Conservation (phyloP, 805 yeast species). For the Candida railenensis region DNA sequence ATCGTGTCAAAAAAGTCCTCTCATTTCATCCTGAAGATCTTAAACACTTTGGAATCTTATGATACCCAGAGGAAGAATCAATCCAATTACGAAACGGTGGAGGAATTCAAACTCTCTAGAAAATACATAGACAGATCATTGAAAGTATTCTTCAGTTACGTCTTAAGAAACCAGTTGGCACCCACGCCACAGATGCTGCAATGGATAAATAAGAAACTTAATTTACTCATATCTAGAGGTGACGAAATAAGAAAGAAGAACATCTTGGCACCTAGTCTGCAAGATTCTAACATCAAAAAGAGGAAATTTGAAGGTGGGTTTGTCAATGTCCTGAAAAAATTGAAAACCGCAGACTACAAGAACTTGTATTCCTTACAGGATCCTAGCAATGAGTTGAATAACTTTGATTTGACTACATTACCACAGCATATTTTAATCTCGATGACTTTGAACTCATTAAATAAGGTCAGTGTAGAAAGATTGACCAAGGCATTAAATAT, state of each 20-base stretch:
- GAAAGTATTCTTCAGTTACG: slow-evolving; percentile 42
- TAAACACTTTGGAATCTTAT: slow-evolving; percentile 58
- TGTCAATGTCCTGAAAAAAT: slow-evolving; percentile 26
- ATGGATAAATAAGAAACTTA: slow-evolving; percentile 26
- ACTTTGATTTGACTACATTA: slow-evolving; percentile 68
- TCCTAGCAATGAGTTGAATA: slow-evolving; percentile 56
- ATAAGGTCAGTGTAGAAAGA: slow-evolving; percentile 48
- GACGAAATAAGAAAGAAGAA: slow-evolving; percentile 42
- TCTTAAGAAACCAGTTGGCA: slow-evolving; percentile 31
- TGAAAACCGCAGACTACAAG: slow-evolving; percentile 46
- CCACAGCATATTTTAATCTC: slow-evolving; percentile 62
- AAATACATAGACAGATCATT: slow-evolving; percentile 65
- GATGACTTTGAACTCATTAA: slow-evolving; percentile 67
- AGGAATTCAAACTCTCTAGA: slow-evolving; percentile 52
- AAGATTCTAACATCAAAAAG: slow-evolving; percentile 32
- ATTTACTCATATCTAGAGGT: slow-evolving; percentile 32
- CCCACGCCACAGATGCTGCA: slow-evolving; percentile 30
- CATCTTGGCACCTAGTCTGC: slow-evolving; percentile 24
- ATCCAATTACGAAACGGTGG: slow-evolving; percentile 45
- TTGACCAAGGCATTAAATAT: slow-evolving; percentile 69
- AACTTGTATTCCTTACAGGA: slow-evolving; percentile 68
- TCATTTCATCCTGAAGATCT: slow-evolving; percentile 53
- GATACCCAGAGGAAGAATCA: slow-evolving; percentile 57
- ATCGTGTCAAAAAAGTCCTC: slow-evolving; percentile 64
- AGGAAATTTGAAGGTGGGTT: slow-evolving; percentile 42